Base-by-base conservation (phyloP, 495 filamentous ascomycete species). In the Chlorociboria aeruginascens region DNA sequence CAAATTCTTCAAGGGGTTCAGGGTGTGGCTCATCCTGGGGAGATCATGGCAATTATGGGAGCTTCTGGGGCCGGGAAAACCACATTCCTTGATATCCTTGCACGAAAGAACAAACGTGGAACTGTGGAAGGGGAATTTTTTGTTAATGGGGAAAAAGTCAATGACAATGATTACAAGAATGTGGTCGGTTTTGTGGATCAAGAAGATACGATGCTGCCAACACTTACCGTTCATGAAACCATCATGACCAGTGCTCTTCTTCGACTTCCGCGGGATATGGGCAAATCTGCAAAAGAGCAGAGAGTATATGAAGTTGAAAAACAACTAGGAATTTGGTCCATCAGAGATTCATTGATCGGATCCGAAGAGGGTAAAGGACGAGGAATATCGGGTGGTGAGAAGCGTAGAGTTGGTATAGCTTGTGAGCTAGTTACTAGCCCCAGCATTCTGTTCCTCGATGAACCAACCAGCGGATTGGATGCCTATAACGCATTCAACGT, bases 131-230 rank as follows among this genome's bases (percentile, higher is more conserved):
- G 92, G 14, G 74, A 94, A 44, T 95, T 97, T 57, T 94, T 83
- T 57, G 81, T 98, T 43, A 97, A 98, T 58, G 92, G 92, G 32
- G 86, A 96, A 61, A 88, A 85, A 63, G 76, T 97, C 34, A 72
- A 66, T 41, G 88, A 98, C 63, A 62, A 78, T 39, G 88, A 96
- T 30, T 98, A 87, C 63, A 85, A 84, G 61, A 86, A 73, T 52
- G 89, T 95, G 56, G 81, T 94, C 41, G 92, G 92, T 38, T 98
- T 98, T 56, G 92, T 98, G 31, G 93, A 98, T 54, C 92, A 98
- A 64, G 92, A 97, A 55, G 92, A 97, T 58, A 94, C 90, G 7
- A 95, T 98, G 89, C 76, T 98, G 45, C 83, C 92, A 3, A 98
- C 92, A 6, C 68, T 98, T 56, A 98, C 93, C 2, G 93, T 98